These are phyloP conservation scores for Apiotrichum laibachii DNA, from an alignment of 1,284 basidiomycete species.

Conservation along the genomic window DNA sequence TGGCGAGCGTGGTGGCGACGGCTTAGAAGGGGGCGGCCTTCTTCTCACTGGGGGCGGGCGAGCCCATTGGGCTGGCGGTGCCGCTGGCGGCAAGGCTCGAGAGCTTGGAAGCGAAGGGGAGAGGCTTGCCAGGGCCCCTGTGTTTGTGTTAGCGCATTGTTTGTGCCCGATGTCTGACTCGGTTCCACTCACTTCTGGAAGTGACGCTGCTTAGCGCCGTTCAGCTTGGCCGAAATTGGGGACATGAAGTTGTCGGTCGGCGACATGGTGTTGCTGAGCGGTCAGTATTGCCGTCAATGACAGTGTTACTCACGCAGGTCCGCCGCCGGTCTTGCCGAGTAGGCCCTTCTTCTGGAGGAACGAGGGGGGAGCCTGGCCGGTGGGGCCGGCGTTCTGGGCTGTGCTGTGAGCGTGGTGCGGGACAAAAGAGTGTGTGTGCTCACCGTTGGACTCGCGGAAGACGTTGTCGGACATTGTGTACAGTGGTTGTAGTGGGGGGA, in stretches of 20 bases:
- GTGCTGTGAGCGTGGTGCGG: background rate
- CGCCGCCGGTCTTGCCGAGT: constrained; percentile 24
- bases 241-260: constrained; percentile 91
- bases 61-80: background rate
- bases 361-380: constrained; percentile 22
- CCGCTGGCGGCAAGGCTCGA: constrained; percentile 28
- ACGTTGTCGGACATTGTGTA: constrained; percentile 18
- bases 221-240: constrained; percentile 82
- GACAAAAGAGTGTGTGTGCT: background rate
- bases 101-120: constrained; percentile 40
- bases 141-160: background rate
- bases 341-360: constrained; percentile 50
- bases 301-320: constrained; percentile 26
- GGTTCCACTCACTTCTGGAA: constrained; percentile 69
- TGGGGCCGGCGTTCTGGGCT: background rate
- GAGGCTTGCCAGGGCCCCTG: constrained; percentile 33
- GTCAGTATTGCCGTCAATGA: constrained; percentile 10
- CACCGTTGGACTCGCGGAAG: constrained; percentile 25
- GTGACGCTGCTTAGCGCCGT: constrained; percentile 81
- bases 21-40: constrained; percentile 8
- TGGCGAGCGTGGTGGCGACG: no score
- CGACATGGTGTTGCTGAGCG: constrained; percentile 62
- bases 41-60: constrained; percentile 16
- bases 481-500: background rate
- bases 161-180: background rate